Base-by-base conservation (phyloP, 305 asterid species). In the Striga hermonthica region DNA sequence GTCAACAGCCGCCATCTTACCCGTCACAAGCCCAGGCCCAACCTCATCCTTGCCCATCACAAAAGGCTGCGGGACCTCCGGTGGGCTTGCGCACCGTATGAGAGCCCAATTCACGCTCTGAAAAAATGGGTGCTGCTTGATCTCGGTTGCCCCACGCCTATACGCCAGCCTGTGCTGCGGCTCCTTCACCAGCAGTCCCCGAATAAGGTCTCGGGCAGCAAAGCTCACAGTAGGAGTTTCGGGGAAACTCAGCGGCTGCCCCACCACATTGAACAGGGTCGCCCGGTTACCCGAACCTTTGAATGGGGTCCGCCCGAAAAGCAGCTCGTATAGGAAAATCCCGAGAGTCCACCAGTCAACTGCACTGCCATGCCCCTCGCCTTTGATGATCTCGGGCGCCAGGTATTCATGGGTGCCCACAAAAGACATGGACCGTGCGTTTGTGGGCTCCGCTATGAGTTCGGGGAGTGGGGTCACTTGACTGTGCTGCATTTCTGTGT, bases 331-430 rank as follows among this genome's bases (percentile, higher is more conserved):
- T 0, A 87, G 74, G 52, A 87, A 87, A 11, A 84, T 77, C 59
- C 95, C 92, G 5, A 87, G 76, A 0, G 91, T 84, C 95, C 95
- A 87, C 95, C 95, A 87, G 55, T 87, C 95, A 44, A 87, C 95
- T 0, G 95, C 91, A 9, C 91, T 84, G 38, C 95, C 95, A 10
- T 87, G 95, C 41, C 95, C 92, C 73, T 84, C 92, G 0, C 92
- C 92, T 14, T 87, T 87, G 56, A 87, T 83, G 52, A 87, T 86
- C 45, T 86, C 95, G 0, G 95, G 90, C 4, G 95, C 95, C 38
- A 87, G 69, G 14, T 87, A 87, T 14, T 87, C 91, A 13, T 87
- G 95, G 0, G 95, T 87, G 63, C 95, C 91, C 0, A 87, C 95
- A 2, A 87, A 87, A 0, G 95, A 87, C 91, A 84, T 87, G 13